A percentile compares a stretch with the other conserved stretches of the same genome.
Evolutionary conservation across 768 basidiomycete species (phyloP).

Genomic region (Coprinopsis sp.): DNA sequence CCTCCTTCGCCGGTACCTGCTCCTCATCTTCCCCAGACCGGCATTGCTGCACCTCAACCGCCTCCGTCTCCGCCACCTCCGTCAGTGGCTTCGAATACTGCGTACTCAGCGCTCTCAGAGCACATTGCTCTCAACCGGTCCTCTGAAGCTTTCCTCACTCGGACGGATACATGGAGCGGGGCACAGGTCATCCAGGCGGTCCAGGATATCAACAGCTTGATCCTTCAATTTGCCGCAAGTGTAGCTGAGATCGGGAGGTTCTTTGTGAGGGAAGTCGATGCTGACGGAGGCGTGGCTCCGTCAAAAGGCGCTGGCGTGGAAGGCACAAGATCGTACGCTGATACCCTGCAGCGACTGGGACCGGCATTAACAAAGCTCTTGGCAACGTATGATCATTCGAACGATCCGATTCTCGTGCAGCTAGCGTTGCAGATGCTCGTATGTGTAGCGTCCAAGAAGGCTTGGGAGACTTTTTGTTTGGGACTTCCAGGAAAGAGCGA

Average conservation of each 20-base stretch:
- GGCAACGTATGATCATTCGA: constrained; percentile 60
- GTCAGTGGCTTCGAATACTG: background rate
- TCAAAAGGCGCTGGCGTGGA: background rate
- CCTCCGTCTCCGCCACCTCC: background rate
- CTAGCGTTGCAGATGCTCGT: constrained; percentile 71
- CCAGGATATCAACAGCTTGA: constrained; percentile 75
- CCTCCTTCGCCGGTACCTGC: background rate
- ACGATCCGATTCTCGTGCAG: constrained; percentile 73
- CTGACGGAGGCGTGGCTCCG: background rate
- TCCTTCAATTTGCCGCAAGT: constrained; percentile 73
- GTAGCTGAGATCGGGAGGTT: constrained; percentile 67
- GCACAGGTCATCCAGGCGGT: constrained; percentile 75
- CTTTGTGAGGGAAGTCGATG: constrained; percentile 19
- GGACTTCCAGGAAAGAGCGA: constrained; percentile 71
- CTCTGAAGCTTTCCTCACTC: constrained; percentile 65
- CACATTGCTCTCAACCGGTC: constrained; percentile 30
- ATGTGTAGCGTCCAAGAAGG: constrained; percentile 59
- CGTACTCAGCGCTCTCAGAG: constrained; percentile 1
- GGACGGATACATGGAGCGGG: constrained; percentile 71
- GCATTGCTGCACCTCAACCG: too few relatives aligned
- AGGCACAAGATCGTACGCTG: constrained; percentile 16
- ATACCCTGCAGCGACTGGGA: constrained; percentile 61
- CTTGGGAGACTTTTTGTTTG: constrained; percentile 67
- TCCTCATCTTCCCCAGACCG: constrained; percentile 1
- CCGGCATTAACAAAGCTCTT: constrained; percentile 56